phyloP scores from a whole-genome alignment of 495 filamentous ascomycete genomes.

The Lasiosphaeria ovina region DNA sequence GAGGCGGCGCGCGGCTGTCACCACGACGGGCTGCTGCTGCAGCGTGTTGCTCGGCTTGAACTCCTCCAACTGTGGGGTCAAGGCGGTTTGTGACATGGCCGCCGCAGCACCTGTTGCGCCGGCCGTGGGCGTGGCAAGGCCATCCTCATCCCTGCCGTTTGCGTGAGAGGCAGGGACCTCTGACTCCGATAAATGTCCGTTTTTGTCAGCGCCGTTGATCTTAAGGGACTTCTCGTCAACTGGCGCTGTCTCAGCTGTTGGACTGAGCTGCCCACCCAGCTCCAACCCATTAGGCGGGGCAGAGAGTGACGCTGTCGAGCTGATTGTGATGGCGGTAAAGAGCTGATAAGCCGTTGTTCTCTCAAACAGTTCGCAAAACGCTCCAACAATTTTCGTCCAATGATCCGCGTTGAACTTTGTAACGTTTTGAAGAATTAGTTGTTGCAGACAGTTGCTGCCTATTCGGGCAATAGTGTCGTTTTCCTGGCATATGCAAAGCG shows the following conservation, averaged over 20 bases:
- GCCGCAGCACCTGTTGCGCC: constrained; percentile 14
- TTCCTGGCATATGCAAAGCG: constrained; percentile 96
- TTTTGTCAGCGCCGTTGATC: constrained; percentile 55
- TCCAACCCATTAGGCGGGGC: constrained; percentile 44
- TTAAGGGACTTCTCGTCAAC: constrained; percentile 57
- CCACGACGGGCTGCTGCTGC: constrained; percentile 83
- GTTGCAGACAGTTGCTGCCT: constrained; percentile 95
- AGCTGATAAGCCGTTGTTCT: constrained; percentile 91
- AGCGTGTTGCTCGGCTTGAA: constrained; percentile 73
- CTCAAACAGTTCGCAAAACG: constrained; percentile 93
- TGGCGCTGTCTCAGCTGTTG: constrained; percentile 35
- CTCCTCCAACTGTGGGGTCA: constrained; percentile 69
- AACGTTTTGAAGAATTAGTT: constrained; percentile 93
- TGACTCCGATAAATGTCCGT: constrained; percentile 27
- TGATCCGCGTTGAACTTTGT: constrained; percentile 82
- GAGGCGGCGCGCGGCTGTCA: constrained; percentile 87
- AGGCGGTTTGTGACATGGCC: constrained; percentile 22
- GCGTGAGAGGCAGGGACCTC: constrained; percentile 27
- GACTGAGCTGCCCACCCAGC: constrained; percentile 41
- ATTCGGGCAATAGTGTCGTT: constrained; percentile 98
- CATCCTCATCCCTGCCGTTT: constrained; percentile 31
- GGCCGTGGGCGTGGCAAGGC: constrained; percentile 11
- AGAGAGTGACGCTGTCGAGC: constrained; percentile 44
- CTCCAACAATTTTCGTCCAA: constrained; percentile 89
- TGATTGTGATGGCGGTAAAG: constrained; percentile 78